Evolutionary conservation across 2,329 filamentous ascomycete genomes (phyloP).

Genomic region (Scedosporium dehoogii): DNA sequence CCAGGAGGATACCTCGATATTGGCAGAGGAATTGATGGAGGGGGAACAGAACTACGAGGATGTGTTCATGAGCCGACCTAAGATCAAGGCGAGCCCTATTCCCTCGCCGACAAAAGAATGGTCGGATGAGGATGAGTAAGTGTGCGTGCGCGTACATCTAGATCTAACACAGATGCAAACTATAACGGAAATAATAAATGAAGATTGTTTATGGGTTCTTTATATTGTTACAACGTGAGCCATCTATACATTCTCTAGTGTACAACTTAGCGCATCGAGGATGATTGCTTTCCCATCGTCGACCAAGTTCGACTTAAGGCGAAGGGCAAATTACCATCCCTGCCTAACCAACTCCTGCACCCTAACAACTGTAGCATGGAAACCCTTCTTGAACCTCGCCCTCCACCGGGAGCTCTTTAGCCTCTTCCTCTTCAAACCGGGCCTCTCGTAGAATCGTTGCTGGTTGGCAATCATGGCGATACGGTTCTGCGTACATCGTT

Average conservation of each 20-base stretch:
- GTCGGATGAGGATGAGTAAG: constrained; percentile 13
- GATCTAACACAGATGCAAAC: neutral
- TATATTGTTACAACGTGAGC: neutral
- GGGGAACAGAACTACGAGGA: constrained; percentile 66
- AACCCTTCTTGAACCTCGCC: constrained; percentile 57
- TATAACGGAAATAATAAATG: too few species aligned
- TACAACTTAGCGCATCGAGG: neutral
- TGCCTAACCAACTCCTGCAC: constrained; percentile 64
- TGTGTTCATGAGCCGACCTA: constrained; percentile 77
- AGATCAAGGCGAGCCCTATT: constrained; percentile 66
- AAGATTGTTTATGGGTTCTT: neutral
- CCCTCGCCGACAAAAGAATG: constrained; percentile 34
- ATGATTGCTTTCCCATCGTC: neutral
- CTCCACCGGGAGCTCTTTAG: constrained; percentile 60
- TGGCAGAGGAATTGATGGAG: constrained; percentile 59
- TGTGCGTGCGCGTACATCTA: neutral
- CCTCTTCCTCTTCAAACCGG: constrained; percentile 69
- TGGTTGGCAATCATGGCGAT: constrained; percentile 42
- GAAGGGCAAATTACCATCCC: constrained; percentile 52
- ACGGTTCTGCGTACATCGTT: constrained; percentile 38
- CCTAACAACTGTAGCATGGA: constrained; percentile 51
- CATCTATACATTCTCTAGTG: constrained; percentile 8
- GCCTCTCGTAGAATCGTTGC: constrained; percentile 67
- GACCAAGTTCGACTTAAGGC: neutral
- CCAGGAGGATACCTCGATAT: constrained; percentile 30